phyloP scores from a whole-genome alignment of 225 moss, liverwort and hornwort species.

The Polytrichum formosum region DNA sequence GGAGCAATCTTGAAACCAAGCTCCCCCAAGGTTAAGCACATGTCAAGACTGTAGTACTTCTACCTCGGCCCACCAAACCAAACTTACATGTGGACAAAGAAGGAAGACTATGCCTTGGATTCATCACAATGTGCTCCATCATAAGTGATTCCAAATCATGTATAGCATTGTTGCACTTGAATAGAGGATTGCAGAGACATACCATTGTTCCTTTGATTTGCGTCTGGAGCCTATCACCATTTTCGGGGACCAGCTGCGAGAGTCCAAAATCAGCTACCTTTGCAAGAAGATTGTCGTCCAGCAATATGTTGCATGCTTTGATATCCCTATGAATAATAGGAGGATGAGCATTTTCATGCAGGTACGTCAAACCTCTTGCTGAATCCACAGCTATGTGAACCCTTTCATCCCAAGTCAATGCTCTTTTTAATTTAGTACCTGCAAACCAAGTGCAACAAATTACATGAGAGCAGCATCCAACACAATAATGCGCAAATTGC shows the following conservation, averaged over 20 bases:
- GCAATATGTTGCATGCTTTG: constrained; percentile 46
- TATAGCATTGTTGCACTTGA: no score
- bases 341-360: constrained; percentile 49
- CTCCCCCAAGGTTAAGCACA: no score
- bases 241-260: constrained; percentile 21
- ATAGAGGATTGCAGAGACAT: neutral
- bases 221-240: neutral
- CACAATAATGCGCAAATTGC: no score
- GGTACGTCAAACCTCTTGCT: constrained; percentile 44
- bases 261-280: constrained; percentile 58
- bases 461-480: no score
- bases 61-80: no score
- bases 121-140: no score
- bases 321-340: constrained; percentile 49
- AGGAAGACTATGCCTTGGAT: no score
- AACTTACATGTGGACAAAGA: no score
- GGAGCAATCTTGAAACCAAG: no score
- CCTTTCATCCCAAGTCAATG: constrained; percentile 45
- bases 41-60: no score
- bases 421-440: constrained; percentile 19
- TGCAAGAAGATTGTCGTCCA: constrained; percentile 39
- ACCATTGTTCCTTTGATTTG: constrained; percentile 84
- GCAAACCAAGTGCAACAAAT: neutral
- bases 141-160: no score
- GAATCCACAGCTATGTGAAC: constrained; percentile 42